Percentiles rank a stretch among this genome's conserved stretches.
These are phyloP conservation scores for Telopea speciosissima DNA, from an alignment of 177 flowering plant species.

Conservation along the genomic window DNA sequence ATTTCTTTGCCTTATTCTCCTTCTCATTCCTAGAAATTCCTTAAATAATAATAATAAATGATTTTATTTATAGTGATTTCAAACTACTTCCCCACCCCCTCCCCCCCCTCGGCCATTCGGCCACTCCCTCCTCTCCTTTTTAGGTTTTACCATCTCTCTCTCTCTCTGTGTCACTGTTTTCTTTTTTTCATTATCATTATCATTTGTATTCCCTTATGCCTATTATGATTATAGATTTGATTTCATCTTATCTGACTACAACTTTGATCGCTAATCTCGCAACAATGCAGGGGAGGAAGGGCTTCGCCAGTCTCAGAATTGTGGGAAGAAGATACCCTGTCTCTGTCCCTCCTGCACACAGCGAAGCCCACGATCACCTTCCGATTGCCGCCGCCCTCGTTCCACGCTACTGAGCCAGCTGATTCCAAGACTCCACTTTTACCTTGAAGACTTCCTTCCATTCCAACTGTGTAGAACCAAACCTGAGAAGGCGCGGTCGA, in stretches of 20 bases:
- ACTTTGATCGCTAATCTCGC: background rate
- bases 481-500: background rate
- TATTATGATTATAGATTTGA: background rate
- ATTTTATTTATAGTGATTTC: no score
- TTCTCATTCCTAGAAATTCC: no score
- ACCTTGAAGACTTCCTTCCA: background rate
- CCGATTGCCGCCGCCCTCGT: background rate
- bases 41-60: no score
- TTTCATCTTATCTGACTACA: background rate
- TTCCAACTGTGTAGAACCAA: no score
- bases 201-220: background rate
- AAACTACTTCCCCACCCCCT: no score
- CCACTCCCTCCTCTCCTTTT: no score
- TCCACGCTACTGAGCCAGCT: background rate
- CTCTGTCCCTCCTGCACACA: background rate
- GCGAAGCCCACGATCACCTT: background rate
- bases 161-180: no score
- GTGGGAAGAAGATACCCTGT: background rate
- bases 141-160: no score
- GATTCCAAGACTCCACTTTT: background rate
- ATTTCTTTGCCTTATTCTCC: no score
- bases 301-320: background rate
- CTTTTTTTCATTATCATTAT: no score
- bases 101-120: no score
- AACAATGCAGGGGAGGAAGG: background rate